Percentiles rank a stretch among this genome's conserved stretches.
Evolutionary conservation across 768 basidiomycete species (phyloP).

Genomic region (Ramaria sp.): DNA sequence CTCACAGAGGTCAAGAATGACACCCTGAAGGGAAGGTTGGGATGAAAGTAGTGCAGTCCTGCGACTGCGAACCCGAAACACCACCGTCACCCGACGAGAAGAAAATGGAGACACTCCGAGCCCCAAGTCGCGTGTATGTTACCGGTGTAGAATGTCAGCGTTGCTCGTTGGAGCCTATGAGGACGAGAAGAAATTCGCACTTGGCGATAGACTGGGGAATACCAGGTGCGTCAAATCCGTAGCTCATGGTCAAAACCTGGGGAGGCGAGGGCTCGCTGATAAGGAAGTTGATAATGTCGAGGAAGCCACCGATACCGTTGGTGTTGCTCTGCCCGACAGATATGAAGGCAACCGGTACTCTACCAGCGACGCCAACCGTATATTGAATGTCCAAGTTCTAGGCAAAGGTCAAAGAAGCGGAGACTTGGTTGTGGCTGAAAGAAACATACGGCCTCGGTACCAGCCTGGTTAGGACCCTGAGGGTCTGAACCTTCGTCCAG

Average conservation of each 20-base stretch:
- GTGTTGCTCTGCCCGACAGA: neutral
- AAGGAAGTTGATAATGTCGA: constrained; percentile 22
- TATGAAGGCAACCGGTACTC: too few relatives aligned
- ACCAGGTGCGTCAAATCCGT: constrained; percentile 17
- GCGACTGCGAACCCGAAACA: constrained; percentile 11
- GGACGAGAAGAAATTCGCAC: neutral
- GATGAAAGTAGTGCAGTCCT: constrained; percentile 11
- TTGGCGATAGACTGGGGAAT: constrained; percentile 4
- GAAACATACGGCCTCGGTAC: constrained; percentile 19
- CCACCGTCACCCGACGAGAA: constrained; percentile 14
- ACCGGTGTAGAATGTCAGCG: constrained; percentile 10
- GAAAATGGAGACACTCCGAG: constrained; percentile 13
- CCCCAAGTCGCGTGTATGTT: constrained; percentile 18
- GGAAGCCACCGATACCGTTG: constrained; percentile 21
- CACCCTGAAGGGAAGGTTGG: constrained; percentile 14
- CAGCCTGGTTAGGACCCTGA: constrained; percentile 16
- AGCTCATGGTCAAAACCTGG: constrained; percentile 19
- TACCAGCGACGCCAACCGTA: neutral
- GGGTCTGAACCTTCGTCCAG: constrained; percentile 21
- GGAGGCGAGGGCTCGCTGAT: constrained; percentile 16
- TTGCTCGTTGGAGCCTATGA: neutral
- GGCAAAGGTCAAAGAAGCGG: neutral
- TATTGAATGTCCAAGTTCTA: constrained; percentile 8
- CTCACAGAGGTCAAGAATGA: constrained; percentile 10
- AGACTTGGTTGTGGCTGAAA: too few relatives aligned